A percentile compares a stretch with the other conserved stretches of the same genome.
Conservation (phyloP, 2,329 filamentous ascomycete genomes). For the Bipolaris bicolor region DNA sequence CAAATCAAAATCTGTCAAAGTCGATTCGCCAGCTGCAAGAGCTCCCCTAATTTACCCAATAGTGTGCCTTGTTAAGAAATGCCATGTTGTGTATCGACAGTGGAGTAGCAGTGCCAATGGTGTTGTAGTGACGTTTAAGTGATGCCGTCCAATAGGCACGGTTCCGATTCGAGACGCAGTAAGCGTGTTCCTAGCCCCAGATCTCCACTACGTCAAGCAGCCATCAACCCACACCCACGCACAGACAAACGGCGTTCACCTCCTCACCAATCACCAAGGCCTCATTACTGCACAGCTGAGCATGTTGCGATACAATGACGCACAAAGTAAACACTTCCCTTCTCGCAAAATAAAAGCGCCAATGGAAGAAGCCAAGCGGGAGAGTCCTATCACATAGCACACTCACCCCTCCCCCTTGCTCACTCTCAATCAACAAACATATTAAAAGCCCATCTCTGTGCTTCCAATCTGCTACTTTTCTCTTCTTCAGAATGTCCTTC, state of each 20-base stretch:
- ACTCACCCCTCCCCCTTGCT: not conserved
- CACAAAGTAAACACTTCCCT: not conserved
- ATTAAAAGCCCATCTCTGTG: not conserved
- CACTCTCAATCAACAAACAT: not conserved
- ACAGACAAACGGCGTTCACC: not conserved
- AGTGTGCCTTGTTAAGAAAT: not conserved
- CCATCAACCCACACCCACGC: not conserved
- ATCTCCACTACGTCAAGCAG: not conserved
- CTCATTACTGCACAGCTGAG: not conserved
- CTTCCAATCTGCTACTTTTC: not conserved
- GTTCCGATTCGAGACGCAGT: not conserved
- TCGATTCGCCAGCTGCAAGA: not conserved
- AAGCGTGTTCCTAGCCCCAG: not conserved
- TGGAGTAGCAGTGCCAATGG: not conserved
- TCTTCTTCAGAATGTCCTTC: conserved; percentile 11
- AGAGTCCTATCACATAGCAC: no score
- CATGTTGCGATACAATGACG: conserved; percentile 5
- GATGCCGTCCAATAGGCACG: conserved; percentile 2
- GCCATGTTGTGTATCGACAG: not conserved
- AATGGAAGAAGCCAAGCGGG: not conserved
- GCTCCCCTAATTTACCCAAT: not conserved
- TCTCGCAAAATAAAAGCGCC: conserved; percentile 1
- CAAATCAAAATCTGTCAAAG: not conserved
- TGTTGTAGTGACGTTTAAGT: not conserved
- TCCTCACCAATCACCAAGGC: not conserved